Base-by-base conservation (phyloP, 2,329 filamentous ascomycete species). In the Reticulascus tulasneorum region DNA sequence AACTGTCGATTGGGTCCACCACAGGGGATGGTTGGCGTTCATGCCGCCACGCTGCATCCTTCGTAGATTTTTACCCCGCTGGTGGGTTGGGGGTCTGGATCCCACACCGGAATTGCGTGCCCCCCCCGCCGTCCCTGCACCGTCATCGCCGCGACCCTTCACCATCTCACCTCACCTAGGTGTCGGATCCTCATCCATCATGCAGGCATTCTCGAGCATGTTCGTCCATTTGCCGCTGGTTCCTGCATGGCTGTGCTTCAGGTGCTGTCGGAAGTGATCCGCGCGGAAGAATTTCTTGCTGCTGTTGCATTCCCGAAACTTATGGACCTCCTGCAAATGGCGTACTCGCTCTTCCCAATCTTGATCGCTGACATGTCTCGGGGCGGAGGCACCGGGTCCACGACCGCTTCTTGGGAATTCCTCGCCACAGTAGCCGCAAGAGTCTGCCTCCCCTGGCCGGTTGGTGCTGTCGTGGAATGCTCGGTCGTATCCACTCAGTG, bases 141-240 rank as follows among this genome's bases (percentile, higher is more conserved):
- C 29, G 32, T 29, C 23, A 7, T 20, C 6, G 25, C 15, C 19
- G 16, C 11, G 7, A 22, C 20, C 16, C 52, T n/a, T 25, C 16
- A 33, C 31, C 26, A 16, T 10, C 27, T 11, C 29, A 7, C 53
- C 59, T 51, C 59, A 59, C 29, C 60, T 53, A 26, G 61, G 60
- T 23, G 63, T 73, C 20, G 78, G 72, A 35, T 95, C 89, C 56
- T 94, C 74, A 36, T 84, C 90, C 60, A 90, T 81, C 87, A 97
- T 94, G 65, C 93, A 98, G 6, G 90, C 88, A 56, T 88, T 94
- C 59, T 98, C 93, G 22, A 98, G 72, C 75, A 95, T 90, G 62
- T 97, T 97, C 10, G 93, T 98, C 93, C 93, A 98, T 63, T 97
- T 97, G 21, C 93, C 93, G 61, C 89, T 96, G 1, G 88, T 91